phyloP scores from a whole-genome alignment of 441 rosid genomes.

The Populus trichocarpa region DNA sequence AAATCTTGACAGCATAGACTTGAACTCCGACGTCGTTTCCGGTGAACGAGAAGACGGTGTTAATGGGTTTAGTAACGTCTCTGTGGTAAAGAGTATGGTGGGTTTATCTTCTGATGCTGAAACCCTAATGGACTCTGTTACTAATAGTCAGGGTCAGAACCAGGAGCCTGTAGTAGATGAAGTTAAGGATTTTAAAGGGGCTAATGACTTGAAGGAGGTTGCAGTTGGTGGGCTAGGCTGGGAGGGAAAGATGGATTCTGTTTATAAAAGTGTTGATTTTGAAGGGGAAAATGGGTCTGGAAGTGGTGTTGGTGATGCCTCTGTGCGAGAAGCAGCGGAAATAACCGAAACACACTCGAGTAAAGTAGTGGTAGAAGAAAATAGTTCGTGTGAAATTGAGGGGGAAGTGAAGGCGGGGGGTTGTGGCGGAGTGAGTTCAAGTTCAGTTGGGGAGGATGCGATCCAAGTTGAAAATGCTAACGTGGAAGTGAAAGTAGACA shows the following conservation, averaged over 20 bases:
- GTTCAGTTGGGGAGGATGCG: neutral
- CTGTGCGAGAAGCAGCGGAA: neutral
- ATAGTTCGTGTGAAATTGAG: conserved; percentile 7
- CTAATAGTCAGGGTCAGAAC: conserved; percentile 14
- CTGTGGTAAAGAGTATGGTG: neutral
- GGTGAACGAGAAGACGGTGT: conserved; percentile 25
- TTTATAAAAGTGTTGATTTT: conserved; percentile 27
- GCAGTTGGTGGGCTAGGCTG: conserved; percentile 8
- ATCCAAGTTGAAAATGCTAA: neutral
- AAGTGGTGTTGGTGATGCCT: conserved; percentile 3
- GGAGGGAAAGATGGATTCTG: conserved; percentile 25
- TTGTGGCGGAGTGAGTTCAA: neutral
- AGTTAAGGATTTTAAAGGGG: conserved; percentile 17
- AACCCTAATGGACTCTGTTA: conserved; percentile 34
- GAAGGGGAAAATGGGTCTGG: conserved; percentile 20
- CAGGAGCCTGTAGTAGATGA: conserved; percentile 15
- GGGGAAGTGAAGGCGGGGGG: conserved; percentile 6
- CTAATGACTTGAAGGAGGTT: conserved; percentile 6
- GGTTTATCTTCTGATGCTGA: conserved; percentile 20
- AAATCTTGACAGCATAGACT: conserved; percentile 31
- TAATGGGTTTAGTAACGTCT: conserved; percentile 16
- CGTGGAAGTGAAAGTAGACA: too few species aligned
- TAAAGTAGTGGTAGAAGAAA: neutral
- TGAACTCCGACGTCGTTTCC: conserved; percentile 35
- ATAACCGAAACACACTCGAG: conserved; percentile 3